Evolutionary conservation across 1,139 yeast species (phyloP), one percentile per base, ranked within the genome.

Genomic region (Sugiyamaella novakii): DNA sequence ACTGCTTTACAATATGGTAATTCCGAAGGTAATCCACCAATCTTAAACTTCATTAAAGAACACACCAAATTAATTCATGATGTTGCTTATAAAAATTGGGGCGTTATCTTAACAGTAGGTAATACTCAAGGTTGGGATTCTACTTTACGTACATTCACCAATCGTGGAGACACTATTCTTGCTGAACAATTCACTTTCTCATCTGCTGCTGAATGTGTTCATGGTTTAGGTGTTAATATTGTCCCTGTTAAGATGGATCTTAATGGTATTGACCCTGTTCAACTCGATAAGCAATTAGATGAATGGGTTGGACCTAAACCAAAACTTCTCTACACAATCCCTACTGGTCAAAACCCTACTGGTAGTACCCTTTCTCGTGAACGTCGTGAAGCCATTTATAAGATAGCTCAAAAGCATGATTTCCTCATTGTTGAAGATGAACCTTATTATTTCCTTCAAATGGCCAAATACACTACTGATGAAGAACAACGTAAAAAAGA

Each of bases 301-400:
- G 74, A 77, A 60, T 89, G 97, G 97, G 75, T 72, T 61, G 67
- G 81, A 68, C 65, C 85, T 75, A 79, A 77, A 67, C 95, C 95
- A 54, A 87, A 83, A 67, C 73, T 89, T 50, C 76, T 89, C 58
- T 89, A 89, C 77, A 83, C 91, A 40, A 87, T 89, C 60, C 83
- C 89, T 56, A 89, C 96, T 19, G 97, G 97, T 50, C 97, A 89
- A 73, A 89, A 89, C 76, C 97, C 97, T 52, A 88, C 96, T 28
- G 97, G 97, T 34, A 83, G 92, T 11, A 83, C 86, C 39, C 72
- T 89, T 59, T 74, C 83, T 47, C 70, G 64, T 14, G 89, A 83
- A 61, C 81, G 97, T 71, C 86, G 96, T 70, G 67, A 72, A 57
- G 78, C 74, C 45, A 77, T 89, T 54, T 88, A 88, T 70, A 73